A percentile compares a stretch with the other conserved stretches of the same genome.
Conservation (phyloP, 768 basidiomycete species). For the Collybia mongolica region DNA sequence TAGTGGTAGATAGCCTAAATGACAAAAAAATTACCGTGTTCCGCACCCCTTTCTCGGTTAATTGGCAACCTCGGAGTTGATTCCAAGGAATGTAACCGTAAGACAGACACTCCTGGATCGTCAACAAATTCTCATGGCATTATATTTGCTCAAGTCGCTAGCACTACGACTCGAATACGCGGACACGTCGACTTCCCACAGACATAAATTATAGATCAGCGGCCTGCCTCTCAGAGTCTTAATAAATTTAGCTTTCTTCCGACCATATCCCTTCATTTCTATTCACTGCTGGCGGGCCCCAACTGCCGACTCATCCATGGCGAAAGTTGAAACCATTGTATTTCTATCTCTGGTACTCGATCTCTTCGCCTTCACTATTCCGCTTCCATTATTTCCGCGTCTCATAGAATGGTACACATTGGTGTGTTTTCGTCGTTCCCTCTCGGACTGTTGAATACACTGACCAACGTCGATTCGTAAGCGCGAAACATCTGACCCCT, state of each 20-base stretch:
- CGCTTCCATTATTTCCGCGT: slow-evolving; percentile 97
- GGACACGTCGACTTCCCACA: no score
- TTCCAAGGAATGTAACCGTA: background rate
- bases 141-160: no score
- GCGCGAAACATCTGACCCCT: slow-evolving; percentile 71
- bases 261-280: background rate
- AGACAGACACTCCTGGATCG: background rate
- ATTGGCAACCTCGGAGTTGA: no score
- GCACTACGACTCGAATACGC: background rate
- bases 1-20: slow-evolving; percentile 1
- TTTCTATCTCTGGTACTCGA: slow-evolving; percentile 92
- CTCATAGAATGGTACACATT: slow-evolving; percentile 90
- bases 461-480: slow-evolving; percentile 22
- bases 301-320: slow-evolving; percentile 37
- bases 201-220: no score
- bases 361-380: slow-evolving; percentile 89
- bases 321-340: slow-evolving; percentile 74
- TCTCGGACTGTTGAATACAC: slow-evolving; percentile 4
- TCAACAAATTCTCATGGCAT: background rate
- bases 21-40: background rate
- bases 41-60: background rate
- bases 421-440: slow-evolving; percentile 36
- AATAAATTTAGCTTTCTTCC: background rate
- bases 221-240: background rate
- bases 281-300: background rate